Evolutionary conservation across 2,329 filamentous ascomycete species (phyloP).

Genomic region (Escovopsis weberi): DNA sequence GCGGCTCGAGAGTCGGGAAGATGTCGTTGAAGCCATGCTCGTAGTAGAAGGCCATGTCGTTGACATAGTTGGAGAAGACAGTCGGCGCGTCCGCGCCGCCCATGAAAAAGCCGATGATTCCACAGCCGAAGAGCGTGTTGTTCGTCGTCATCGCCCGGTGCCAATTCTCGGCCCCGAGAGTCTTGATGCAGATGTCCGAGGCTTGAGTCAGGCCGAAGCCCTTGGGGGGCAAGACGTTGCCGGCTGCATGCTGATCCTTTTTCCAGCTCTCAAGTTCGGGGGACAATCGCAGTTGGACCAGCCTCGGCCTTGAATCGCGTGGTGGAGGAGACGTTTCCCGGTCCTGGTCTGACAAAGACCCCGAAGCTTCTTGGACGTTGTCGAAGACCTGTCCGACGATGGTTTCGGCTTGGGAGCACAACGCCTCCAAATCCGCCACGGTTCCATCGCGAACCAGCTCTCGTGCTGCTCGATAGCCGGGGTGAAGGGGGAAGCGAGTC

Average conservation of each 20-base stretch:
- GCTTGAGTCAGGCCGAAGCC: slow-evolving; percentile 5
- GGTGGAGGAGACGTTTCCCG: neutral
- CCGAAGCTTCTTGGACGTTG: slow-evolving; percentile 2
- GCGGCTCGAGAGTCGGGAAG: slow-evolving; percentile 7
- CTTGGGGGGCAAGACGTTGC: slow-evolving; percentile 9
- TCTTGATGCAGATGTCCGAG: slow-evolving; percentile 5
- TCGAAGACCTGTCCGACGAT: slow-evolving; percentile 6
- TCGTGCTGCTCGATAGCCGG: slow-evolving; percentile 9
- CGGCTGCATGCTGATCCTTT: slow-evolving; percentile 5
- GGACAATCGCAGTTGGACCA: slow-evolving; percentile 8
- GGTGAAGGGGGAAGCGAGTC: slow-evolving; percentile 2
- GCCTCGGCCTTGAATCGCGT: slow-evolving; percentile 1
- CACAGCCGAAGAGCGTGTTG: slow-evolving; percentile 10
- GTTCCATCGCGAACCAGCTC: slow-evolving; percentile 5
- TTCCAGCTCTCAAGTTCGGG: slow-evolving; percentile 9
- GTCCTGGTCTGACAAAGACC: neutral
- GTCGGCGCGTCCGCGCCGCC: slow-evolving; percentile 8
- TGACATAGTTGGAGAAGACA: slow-evolving; percentile 12
- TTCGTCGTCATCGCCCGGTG: slow-evolving; percentile 8
- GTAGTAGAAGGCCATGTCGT: slow-evolving; percentile 12
- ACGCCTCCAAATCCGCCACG: slow-evolving; percentile 5
- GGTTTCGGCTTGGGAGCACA: slow-evolving; percentile 6
- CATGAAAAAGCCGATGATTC: slow-evolving; percentile 8
- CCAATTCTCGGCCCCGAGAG: slow-evolving; percentile 7
- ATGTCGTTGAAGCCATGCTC: slow-evolving; percentile 11